Base-by-base conservation (phyloP, 2,329 filamentous ascomycete species). In the Pseudocercospora macadamiae region DNA sequence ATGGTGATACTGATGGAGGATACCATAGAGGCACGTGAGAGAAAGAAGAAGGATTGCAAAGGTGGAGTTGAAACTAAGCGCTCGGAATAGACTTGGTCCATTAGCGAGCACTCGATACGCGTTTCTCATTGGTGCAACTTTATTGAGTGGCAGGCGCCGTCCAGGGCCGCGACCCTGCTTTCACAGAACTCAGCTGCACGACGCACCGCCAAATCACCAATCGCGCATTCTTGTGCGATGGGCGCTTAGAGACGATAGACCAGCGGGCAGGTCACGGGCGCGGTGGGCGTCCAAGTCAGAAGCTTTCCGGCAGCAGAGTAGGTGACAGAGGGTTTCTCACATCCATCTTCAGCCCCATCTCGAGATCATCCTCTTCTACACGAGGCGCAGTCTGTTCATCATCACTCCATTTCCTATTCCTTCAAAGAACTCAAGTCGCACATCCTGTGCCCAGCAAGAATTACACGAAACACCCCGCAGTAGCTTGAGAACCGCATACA, bases 181-280 rank as follows among this genome's bases (percentile, higher is more conserved):
- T 30, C 28, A 23, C 48, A n/a, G 18, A 49, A 44, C 39, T 39
- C 23, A 34, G 39, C 52, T 51, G 52, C 52, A 52, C 47, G 26
- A 16, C 18, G n/a, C 47, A 49, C 16, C 47, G 16, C 57, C 45
- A 45, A n/a, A 23, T n/a, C 25, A 6, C 25, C 34, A 61, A 61
- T 63, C 61, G 49, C 59, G 45, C 51, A 48, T 21, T 47, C 37
- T 51, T 37, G 52, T 55, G 54, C 58, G 51, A 57, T 56, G 12
- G 54, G 57, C 61, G 57, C 57, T 51, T 63, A 55, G 28, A 42
- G 51, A 49, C 30, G 52, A n/a, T n/a, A n/a, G n/a, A 51, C 8
- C 48, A 18, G 36, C 39, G 23, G 16, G 19, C 34, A 18, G 42
- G 21, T 30, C 37, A 39, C 19, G 37, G n/a, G 37, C 48, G 45